Evolutionary conservation across 2,329 filamentous ascomycete genomes (phyloP), one percentile per base, ranked within the genome.

Genomic region (Cercospora sp.): DNA sequence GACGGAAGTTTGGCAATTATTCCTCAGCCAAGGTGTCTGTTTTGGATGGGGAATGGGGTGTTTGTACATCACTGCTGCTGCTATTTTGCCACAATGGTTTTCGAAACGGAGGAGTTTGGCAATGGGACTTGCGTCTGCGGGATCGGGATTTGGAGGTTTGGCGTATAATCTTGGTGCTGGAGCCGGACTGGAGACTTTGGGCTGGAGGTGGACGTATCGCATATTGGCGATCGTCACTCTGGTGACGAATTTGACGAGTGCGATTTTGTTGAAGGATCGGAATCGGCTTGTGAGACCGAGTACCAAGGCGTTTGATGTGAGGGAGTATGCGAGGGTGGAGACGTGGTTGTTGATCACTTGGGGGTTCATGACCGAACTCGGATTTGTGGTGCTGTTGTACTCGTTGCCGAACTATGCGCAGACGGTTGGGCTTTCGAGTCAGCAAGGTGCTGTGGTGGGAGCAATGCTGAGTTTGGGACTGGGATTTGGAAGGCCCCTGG

Each of bases 11-110:
- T 93, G 90, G 89, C 91, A 93, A 36, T 83, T 94, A 0, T 88
- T 92, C 66, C 84, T 94, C 0, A 86, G 85, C 9, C 91, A 94
- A 76, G 91, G 91, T 7, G 74, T 92, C 2, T 86, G 88, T 59
- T 93, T 93, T 69, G 91, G 91, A 30, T 79, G 88, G 40, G 91
- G 90, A 3, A 89, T 93, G 84, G 91, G 91, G 0, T 89, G 93
- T 65, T 81, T 89, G 7, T 94, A 93, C 75, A 90, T 90, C 3
- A 86, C 87, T 1, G 87, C 85, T 5, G 88, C 89, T 3, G 86
- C 86, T 45, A 84, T 92, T 7, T 82, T 90, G 0, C 86, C 90
- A 1, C 90, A 92, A 76, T 92, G 90, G 90, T 93, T 92, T 75
- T 84, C 82, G n/a, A 87, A 85, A 57, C 84, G 84, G 28, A 85